Percentiles rank a stretch among this genome's conserved stretches.
Conservation (phyloP, 2,329 filamentous ascomycete species). For the Fusarium oxysporum region DNA sequence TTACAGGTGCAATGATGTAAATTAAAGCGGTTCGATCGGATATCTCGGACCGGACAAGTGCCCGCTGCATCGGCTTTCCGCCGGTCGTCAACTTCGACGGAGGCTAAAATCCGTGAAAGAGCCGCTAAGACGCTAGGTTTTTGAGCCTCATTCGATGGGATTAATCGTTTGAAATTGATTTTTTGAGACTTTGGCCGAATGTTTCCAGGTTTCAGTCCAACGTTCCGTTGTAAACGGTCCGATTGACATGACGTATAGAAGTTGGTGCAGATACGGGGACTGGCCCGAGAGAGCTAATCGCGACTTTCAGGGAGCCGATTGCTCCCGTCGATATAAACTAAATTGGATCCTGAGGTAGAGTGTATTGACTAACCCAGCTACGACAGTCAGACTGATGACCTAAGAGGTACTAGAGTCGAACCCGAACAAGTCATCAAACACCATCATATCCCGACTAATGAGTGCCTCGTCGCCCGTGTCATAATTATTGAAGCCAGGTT, state of each 20-base stretch:
- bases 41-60: slow-evolving; percentile 4
- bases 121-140: neutral
- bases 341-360: accelerated
- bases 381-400: accelerated
- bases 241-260: neutral
- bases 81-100: neutral
- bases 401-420: neutral
- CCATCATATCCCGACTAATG: neutral
- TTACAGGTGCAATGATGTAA: neutral
- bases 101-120: neutral
- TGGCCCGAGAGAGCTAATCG: neutral
- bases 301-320: accelerated
- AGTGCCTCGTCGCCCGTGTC: neutral
- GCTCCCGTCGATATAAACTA: neutral
- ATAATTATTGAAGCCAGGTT: neutral
- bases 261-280: neutral
- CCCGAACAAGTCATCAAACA: slow-evolving; percentile 7
- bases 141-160: neutral
- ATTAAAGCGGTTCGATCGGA: neutral
- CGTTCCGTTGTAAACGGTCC: neutral
- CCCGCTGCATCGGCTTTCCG: neutral
- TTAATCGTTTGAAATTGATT: neutral
- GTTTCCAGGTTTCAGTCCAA: neutral
- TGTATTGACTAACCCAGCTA: too few species aligned
- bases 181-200: neutral